Base-by-base conservation (phyloP, 495 filamentous ascomycete species). In the Talaromyces ruber region DNA sequence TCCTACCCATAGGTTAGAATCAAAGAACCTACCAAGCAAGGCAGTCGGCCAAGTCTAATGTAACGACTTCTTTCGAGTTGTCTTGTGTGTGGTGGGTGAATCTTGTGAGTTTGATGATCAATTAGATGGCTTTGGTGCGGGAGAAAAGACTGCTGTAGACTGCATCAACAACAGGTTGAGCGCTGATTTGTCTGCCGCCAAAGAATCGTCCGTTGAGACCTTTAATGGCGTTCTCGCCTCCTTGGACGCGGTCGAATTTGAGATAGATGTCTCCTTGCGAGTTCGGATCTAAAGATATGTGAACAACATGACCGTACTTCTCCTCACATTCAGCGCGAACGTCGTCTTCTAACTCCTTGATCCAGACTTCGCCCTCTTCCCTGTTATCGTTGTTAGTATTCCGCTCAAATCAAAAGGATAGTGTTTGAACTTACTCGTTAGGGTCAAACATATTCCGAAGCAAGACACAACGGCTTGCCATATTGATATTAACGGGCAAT, bases 71-170 rank as follows among this genome's bases (percentile, higher is more conserved):
- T 39, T 39, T 9, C 4, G 34, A 21, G 6, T 22, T 47, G n/a
- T 45, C 8, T 14, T 53, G 50, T 21, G 50, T 53, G n/a, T 24
- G 50, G 24, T 6, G 39, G 12, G 45, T 6, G 47, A 51, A 51
- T 21, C 1, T 25, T 34, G 54, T 21, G 8, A 29, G 26, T 54
- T 22, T 3, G 12, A 26, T 18, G 51, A 14, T 54, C 51, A 9
- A 26, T 28, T 78, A 83, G 34, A 83, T 79, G 0, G 84, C 88
- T 75, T 89, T 91, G 64, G 88, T 91, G 71, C 91, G 86, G 72
- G 90, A 88, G 82, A 96, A 98, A 72, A 96, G 81, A 81, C 89
- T 93, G 84, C 90, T 93, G 85, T 99, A 99, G 74, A 99, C 91
- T 65, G 91, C 92, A 73, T 98, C 94, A 70, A 97, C 92, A 78